Conservation (phyloP, 2,329 filamentous ascomycete genomes). For the Sclerotinia nivalis region DNA sequence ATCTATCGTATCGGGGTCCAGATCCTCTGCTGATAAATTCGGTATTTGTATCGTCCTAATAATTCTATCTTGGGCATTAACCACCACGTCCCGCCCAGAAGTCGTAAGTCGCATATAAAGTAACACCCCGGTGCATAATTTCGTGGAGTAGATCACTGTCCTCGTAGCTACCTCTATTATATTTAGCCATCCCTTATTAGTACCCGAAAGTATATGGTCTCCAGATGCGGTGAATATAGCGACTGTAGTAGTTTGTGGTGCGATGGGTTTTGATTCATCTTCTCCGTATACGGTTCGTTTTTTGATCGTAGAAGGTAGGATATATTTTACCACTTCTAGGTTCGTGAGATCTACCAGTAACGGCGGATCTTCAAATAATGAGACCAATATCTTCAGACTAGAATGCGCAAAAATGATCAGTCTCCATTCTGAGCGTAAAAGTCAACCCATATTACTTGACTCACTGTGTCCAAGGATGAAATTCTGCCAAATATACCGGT, state of each 20-base stretch:
- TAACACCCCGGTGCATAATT: slow-evolving; percentile 83
- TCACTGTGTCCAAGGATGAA: slow-evolving; percentile 88
- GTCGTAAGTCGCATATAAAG: slow-evolving; percentile 81
- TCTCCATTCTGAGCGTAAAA: background rate
- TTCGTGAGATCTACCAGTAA: slow-evolving; percentile 79
- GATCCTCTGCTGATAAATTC: slow-evolving; percentile 65
- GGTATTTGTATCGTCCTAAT: slow-evolving; percentile 91
- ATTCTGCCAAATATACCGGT: slow-evolving; percentile 91
- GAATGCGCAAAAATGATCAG: slow-evolving; percentile 7
- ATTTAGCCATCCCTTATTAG: slow-evolving; percentile 94
- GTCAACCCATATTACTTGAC: slow-evolving; percentile 34
- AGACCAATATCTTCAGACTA: slow-evolving; percentile 83
- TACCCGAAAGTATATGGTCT: slow-evolving; percentile 87
- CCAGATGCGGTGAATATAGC: slow-evolving; percentile 85
- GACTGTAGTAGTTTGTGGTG: slow-evolving; percentile 90
- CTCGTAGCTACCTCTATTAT: slow-evolving; percentile 82
- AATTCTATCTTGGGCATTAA: slow-evolving; percentile 93
- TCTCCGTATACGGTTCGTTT: slow-evolving; percentile 69
- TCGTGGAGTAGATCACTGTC: slow-evolving; percentile 84
- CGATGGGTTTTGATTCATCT: slow-evolving; percentile 78
- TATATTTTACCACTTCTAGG: slow-evolving; percentile 69
- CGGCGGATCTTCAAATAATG: slow-evolving; percentile 90
- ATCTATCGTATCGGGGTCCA: slow-evolving; percentile 83
- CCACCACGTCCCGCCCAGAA: slow-evolving; percentile 82
- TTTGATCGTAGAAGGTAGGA: slow-evolving; percentile 73